These are phyloP conservation scores for Gastrodia elata DNA, from an alignment of 106 monocot genomes.

Conservation along the genomic window DNA sequence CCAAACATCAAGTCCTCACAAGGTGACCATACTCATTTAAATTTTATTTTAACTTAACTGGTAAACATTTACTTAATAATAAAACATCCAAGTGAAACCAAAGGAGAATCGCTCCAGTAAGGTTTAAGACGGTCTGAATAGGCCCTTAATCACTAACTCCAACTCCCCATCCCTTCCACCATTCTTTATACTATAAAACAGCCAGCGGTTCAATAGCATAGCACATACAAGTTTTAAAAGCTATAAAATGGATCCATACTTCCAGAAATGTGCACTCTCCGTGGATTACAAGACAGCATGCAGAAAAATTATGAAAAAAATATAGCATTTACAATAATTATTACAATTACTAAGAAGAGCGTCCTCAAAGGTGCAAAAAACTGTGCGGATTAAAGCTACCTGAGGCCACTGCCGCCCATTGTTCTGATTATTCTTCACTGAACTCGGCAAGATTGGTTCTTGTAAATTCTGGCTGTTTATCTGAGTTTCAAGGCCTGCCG, in stretches of 20 bases:
- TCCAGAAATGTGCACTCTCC: not conserved
- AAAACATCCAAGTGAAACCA: not conserved
- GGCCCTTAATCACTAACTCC: not conserved
- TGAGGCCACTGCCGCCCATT: constrained; percentile 1
- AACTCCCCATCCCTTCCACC: not conserved
- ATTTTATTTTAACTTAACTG: not conserved
- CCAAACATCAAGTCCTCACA: too few species aligned
- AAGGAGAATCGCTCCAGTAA: not conserved
- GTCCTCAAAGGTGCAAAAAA: not conserved
- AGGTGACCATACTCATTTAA: not conserved
- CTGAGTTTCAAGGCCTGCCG: not conserved
- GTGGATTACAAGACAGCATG: not conserved
- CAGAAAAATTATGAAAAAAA: not conserved
- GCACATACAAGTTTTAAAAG: not conserved
- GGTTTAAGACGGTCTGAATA: not conserved
- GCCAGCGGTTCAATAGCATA: not conserved
- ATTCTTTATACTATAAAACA: not conserved
- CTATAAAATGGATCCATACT: not conserved
- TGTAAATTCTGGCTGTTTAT: not conserved
- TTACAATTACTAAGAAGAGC: not conserved
- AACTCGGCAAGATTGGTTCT: not conserved
- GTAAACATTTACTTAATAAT: not conserved
- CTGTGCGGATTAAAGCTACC: not conserved
- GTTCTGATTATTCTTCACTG: not conserved
- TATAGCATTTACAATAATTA: not conserved